Evolutionary conservation across 1,284 basidiomycete genomes (phyloP).

Genomic region (Trametes hirsuta): DNA sequence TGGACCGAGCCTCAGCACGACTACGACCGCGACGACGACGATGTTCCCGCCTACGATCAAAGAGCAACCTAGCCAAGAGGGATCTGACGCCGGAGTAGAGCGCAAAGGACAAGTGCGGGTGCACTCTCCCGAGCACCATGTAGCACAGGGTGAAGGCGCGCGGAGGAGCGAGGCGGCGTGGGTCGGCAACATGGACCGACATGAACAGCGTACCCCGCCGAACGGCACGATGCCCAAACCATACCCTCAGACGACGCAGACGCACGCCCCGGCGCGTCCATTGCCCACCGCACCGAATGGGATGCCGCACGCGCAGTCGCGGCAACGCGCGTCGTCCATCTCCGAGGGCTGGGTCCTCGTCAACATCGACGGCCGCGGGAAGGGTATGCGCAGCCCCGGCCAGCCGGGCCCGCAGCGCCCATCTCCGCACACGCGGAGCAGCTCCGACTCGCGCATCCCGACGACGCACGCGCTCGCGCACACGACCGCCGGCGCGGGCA

Average conservation of each 20-base stretch:
- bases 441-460: conserved; percentile 30
- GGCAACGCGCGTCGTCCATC: conserved; percentile 19
- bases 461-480: conserved; percentile 19
- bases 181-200: conserved; percentile 20
- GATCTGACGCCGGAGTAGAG: conserved; percentile 24
- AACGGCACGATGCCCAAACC: conserved; percentile 9
- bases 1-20: conserved; percentile 10
- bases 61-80: conserved; percentile 33
- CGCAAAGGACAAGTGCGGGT: conserved; percentile 26
- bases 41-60: conserved; percentile 33
- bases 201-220: background rate
- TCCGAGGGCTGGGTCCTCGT: conserved; percentile 62
- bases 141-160: conserved; percentile 24
- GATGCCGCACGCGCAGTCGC: conserved; percentile 1
- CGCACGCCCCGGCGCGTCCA: background rate
- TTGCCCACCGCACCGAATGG: conserved; percentile 7
- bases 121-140: conserved; percentile 26
- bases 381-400: conserved; percentile 3
- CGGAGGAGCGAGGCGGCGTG: conserved; percentile 33
- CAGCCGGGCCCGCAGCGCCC: conserved; percentile 3
- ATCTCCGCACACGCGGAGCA: conserved; percentile 29
- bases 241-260: background rate
- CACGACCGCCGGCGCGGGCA: conserved; percentile 27
- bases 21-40: conserved; percentile 13
- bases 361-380: conserved; percentile 52